Base-by-base conservation (phyloP, 2,329 filamentous ascomycete species). In the Fusarium incarnatum region DNA sequence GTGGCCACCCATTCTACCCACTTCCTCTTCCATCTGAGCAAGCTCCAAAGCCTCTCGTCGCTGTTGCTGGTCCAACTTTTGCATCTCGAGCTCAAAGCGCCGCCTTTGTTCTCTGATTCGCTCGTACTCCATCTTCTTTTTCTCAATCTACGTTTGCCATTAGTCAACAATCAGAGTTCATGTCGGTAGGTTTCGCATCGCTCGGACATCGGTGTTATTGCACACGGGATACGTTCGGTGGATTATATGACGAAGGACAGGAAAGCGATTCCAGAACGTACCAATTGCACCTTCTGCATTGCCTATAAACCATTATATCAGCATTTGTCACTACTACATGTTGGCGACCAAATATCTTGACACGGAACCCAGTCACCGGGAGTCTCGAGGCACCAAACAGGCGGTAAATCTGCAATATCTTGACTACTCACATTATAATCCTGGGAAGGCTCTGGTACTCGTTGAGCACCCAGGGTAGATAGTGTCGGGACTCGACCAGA, bases 81-180 rank as follows among this genome's bases (percentile, higher is more conserved):
- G 92, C 89, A 99, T 94, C 80, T 98, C 94, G 71, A 92, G 90
- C 82, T 98, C 94, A 76, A 97, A 97, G 47, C 92, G 90, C 70
- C 93, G 89, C 77, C 93, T 94, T 79, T 97, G 93, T 81, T 97
- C 93, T 72, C 93, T 89, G 75, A 98, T 90, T 77, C 91, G 90
- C 80, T 98, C 95, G 83, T 97, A 97, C 80, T 97, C 94, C 77
- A 93, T 85, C 77, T 94, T 94, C 82, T 97, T 97, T 82, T 96
- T 96, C 80, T 97, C 94, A 78, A 97, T 89, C 94, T 98, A 80
- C 63, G 60, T 53, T 62, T 48, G 46, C 61, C 71, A 79, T 88
- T 75, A 84, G 81, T 74, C 23, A 59, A 60, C 34, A 18, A 20
- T 60, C 48, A 25, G 25, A 28, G 32, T 40, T 28, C 23, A 30